Base-by-base conservation (phyloP, 208 protist species). In the Novymonas esmeraldas region DNA sequence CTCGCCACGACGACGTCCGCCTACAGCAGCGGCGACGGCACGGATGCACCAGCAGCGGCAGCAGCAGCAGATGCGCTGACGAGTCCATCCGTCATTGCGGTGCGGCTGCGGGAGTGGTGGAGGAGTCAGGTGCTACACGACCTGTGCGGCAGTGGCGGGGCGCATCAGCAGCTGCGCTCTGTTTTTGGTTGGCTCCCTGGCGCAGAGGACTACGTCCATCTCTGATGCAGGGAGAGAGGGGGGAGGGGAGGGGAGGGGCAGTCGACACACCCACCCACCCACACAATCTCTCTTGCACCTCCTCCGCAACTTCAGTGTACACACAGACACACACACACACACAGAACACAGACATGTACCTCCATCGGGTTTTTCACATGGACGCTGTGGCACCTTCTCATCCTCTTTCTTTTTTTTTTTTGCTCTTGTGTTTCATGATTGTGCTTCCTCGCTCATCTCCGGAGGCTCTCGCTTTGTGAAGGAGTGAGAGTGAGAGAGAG, bases 21-120 rank as follows among this genome's bases (percentile, higher is more conserved):
- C 31, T 28, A 31, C 20, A 31, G 29, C 14, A 54, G 29, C 34
- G 13, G 38, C 49, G 9, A 56, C 10, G 42, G 57, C 55, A 45
- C 51, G 36, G 6, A 2, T 46, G 22, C 46, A 18, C 20, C 57
- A 54, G 10, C 18, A 59, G 11, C 39, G 39, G 52, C 63, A 68
- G 29, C 41, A 56, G 24, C 18, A 45, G 31, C 10, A 26, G 11
- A n/a, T 28, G 34, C 16, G 5, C 36, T 41, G 16, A 5, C 7
- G 1, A 16, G 22, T 7, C 46, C 28, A 3, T 54, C 44, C 20
- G 7, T 28, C 20, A 45, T 56, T 16, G 50, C 28, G 11, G 31
- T 33, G 24, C 69, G 61, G 24, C 36, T 74, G 46, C 51, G 29
- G 34, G 60, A 63, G 16, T 74, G 69, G 69, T 74, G 69, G 69